Conservation (phyloP, 306 rosid genomes). For the Sechiopsis laciniata region DNA sequence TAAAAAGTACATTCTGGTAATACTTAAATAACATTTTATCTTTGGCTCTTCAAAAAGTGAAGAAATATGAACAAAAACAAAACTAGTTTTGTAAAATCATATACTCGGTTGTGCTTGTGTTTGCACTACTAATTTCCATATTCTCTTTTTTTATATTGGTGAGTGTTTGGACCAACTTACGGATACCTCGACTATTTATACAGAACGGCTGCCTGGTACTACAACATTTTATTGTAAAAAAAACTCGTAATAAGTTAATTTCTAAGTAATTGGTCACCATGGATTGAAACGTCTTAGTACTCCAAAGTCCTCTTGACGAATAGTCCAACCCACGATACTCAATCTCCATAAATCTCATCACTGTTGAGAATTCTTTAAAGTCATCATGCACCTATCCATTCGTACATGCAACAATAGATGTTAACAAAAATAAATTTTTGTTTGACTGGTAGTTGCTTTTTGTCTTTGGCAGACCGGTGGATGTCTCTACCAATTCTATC, state of each 20-base stretch:
- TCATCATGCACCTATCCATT: background rate
- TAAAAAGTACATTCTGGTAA: background rate
- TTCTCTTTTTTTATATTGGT: too few species aligned
- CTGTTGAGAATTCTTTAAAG: background rate
- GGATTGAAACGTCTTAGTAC: too few species aligned
- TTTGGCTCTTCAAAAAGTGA: slow-evolving; percentile 9
- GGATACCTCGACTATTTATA: too few species aligned
- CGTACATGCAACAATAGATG: background rate
- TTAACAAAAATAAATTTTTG: background rate
- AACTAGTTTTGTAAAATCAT: background rate
- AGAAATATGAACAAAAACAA: background rate
- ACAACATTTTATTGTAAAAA: too few species aligned
- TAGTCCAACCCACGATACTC: too few species aligned
- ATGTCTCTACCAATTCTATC: background rate
- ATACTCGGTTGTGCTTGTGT: too few species aligned
- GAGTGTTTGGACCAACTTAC: too few species aligned
- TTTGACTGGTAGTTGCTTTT: background rate
- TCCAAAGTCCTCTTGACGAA: too few species aligned
- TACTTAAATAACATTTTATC: slow-evolving; percentile 8
- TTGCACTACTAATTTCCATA: background rate
- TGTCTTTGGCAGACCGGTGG: background rate
- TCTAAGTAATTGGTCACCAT: too few species aligned
- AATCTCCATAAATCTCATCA: background rate
- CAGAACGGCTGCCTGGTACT: too few species aligned
- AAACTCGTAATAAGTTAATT: too few species aligned